Evolutionary conservation across 495 filamentous ascomycete genomes (phyloP).

Genomic region (Xylaria palmicola): DNA sequence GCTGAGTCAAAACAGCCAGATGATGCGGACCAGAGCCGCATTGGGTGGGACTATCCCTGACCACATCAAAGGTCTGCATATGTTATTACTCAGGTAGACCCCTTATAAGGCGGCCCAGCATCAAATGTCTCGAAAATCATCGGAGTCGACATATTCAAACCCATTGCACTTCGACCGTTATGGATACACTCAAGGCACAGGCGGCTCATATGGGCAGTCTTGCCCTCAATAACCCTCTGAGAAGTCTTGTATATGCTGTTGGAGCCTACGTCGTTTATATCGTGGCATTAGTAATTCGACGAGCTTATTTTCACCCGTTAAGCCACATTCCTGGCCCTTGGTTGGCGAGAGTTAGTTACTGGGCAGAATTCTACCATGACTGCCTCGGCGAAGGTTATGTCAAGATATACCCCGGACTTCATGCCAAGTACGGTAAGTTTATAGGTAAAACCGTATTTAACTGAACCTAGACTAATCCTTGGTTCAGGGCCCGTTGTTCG

Average conservation of each 20-base stretch:
- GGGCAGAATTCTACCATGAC: constrained; percentile 10
- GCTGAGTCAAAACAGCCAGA: not conserved
- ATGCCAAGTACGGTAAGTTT: constrained; percentile 6
- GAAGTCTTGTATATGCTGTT: not conserved
- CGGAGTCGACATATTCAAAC: not conserved
- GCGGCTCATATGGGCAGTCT: not conserved
- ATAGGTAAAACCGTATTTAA: not conserved
- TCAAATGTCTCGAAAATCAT: not conserved
- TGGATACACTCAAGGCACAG: not conserved
- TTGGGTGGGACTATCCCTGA: not conserved
- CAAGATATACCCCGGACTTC: not conserved
- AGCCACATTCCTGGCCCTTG: constrained; percentile 8
- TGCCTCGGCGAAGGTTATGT: not conserved
- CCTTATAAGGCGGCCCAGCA: not conserved
- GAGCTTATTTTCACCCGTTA: not conserved
- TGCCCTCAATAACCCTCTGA: not conserved
- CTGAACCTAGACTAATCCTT: not conserved
- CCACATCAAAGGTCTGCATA: not conserved
- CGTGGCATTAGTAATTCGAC: not conserved
- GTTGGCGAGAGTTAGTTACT: not conserved
- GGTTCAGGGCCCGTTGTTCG: constrained; percentile 3
- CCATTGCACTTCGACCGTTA: not conserved
- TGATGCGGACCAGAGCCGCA: too few relatives aligned
- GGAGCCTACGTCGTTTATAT: not conserved
- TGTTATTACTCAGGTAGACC: not conserved